phyloP scores from a whole-genome alignment of 73 alveolate species.

The Blepharisma stoltei region DNA sequence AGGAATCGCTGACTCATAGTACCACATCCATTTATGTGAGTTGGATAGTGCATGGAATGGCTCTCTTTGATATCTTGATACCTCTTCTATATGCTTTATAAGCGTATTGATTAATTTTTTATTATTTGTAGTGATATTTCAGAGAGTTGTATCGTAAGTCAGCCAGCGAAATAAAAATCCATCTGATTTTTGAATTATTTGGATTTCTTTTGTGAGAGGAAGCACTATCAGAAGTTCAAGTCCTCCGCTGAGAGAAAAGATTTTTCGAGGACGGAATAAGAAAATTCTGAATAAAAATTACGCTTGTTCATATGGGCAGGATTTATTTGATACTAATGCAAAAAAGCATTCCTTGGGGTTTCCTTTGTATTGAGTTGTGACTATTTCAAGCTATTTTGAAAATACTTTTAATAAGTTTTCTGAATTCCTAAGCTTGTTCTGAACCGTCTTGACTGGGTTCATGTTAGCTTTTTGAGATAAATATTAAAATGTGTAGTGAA shows the following conservation, averaged over 20 bases:
- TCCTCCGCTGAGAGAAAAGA: background rate
- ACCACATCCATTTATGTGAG: constrained; percentile 23
- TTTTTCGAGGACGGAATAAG: background rate
- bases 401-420: background rate
- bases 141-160: background rate
- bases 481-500: background rate
- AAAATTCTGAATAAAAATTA: background rate
- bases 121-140: background rate
- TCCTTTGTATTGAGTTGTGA: background rate
- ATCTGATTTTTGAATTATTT: background rate
- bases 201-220: constrained; percentile 11
- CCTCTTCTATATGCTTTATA: background rate
- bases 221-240: background rate
- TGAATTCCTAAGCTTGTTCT: background rate
- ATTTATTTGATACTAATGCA: background rate
- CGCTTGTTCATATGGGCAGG: constrained; percentile 21
- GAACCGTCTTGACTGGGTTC: background rate
- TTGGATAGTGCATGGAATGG: background rate
- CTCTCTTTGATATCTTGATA: constrained; percentile 7
- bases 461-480: background rate
- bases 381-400: background rate
- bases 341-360: background rate
- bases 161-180: background rate
- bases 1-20: background rate
- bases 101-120: background rate